Conservation (phyloP, 176 grass and related monocot species). For the Secale cereale region DNA sequence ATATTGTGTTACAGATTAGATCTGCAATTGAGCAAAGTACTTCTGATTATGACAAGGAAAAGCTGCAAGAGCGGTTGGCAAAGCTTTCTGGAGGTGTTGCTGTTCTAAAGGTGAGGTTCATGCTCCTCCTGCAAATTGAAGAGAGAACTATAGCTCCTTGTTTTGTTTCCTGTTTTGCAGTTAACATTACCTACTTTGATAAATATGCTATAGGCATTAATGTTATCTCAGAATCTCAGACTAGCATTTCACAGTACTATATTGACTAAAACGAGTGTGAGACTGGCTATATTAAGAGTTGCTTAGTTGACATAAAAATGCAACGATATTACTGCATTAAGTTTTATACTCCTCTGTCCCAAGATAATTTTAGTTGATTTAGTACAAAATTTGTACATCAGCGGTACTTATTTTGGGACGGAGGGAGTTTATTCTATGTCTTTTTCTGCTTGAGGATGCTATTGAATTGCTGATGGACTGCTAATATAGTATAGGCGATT, state of each 20-base stretch:
- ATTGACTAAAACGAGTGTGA: background rate
- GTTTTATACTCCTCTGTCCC: too few relatives aligned
- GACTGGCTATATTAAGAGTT: background rate
- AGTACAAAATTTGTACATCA: too few relatives aligned
- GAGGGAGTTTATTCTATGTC: background rate
- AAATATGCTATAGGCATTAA: background rate
- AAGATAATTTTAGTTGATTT: background rate
- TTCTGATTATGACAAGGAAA: constrained; percentile 95
- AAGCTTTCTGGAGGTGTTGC: constrained; percentile 99
- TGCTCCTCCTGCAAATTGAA: background rate
- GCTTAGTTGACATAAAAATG: background rate
- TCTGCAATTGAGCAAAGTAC: constrained; percentile 84
- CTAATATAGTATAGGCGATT: background rate
- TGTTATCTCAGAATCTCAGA: background rate
- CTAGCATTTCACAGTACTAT: background rate
- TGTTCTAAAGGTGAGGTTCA: constrained; percentile 73
- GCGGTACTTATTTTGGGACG: too few relatives aligned
- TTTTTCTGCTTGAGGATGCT: background rate
- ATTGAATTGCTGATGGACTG: background rate
- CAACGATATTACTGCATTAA: background rate
- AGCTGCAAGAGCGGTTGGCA: constrained; percentile 78
- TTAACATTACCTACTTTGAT: background rate
- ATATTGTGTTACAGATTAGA: constrained; percentile 54
- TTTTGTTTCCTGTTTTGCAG: background rate
- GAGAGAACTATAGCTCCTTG: background rate